Evolutionary conservation across 805 yeast genomes (phyloP).

Genomic region (Candida oleophila): DNA sequence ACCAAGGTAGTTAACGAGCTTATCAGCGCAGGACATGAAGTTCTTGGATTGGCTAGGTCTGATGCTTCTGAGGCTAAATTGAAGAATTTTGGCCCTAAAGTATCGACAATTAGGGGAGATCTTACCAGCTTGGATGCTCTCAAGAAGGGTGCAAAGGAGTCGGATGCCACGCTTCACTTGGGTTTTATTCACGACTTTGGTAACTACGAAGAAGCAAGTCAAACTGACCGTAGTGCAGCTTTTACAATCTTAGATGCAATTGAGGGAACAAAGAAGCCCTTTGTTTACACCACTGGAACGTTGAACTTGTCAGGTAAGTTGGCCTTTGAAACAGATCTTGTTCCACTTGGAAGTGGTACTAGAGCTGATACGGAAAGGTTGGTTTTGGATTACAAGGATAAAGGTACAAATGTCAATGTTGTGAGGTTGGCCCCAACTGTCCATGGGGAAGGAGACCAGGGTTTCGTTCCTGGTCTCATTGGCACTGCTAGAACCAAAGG

Average conservation of each 20-base stretch:
- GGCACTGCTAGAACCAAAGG: conserved; percentile 29
- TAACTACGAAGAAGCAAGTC: conserved; percentile 13
- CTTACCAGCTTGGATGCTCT: conserved; percentile 25
- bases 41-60: conserved; percentile 31
- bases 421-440: conserved; percentile 33
- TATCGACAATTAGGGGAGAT: conserved; percentile 21
- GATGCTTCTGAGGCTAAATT: conserved; percentile 24
- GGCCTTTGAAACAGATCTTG: conserved; percentile 4
- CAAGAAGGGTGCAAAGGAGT: conserved; percentile 19
- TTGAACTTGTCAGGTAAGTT: neutral
- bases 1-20: conserved; percentile 17
- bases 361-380: conserved; percentile 8
- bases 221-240: conserved; percentile 24
- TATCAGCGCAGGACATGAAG: conserved; percentile 20
- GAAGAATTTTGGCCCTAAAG: conserved; percentile 16
- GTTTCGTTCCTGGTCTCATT: conserved; percentile 19
- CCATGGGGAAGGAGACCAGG: conserved; percentile 29
- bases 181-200: conserved; percentile 33
- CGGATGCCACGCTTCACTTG: conserved; percentile 38
- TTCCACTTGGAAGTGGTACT: neutral
- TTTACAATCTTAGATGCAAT: conserved; percentile 24
- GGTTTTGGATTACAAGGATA: conserved; percentile 12
- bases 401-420: conserved; percentile 19
- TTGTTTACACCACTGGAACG: conserved; percentile 24
- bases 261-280: conserved; percentile 25